These are phyloP conservation scores for Chamaecyparis obtusa DNA, from an alignment of 75 land plant genomes.

Conservation along the genomic window DNA sequence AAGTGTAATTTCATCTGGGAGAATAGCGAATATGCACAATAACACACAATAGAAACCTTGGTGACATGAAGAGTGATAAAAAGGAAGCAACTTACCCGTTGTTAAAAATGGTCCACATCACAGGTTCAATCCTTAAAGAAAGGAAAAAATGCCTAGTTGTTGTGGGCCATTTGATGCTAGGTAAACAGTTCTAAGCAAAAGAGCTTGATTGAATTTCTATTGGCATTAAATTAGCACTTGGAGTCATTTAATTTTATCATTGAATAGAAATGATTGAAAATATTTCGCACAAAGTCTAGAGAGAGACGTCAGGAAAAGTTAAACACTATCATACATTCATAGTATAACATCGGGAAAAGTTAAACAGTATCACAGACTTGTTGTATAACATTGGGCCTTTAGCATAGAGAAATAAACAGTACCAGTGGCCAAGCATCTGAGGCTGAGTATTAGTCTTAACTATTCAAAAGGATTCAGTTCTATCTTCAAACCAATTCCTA, in stretches of 20 bases:
- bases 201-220: not conserved
- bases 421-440: not conserved
- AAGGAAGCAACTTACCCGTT: not conserved
- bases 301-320: not conserved
- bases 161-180: not conserved
- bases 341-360: not conserved
- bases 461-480: not conserved
- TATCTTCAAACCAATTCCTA: not conserved
- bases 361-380: not conserved
- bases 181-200: not conserved
- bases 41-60: not conserved
- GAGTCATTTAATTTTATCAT: not conserved
- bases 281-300: not conserved
- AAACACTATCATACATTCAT: not conserved
- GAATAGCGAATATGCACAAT: not conserved
- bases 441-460: not conserved
- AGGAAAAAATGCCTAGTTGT: not conserved
- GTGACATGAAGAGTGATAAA: constrained; percentile 1
- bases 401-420: not conserved
- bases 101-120: not conserved
- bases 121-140: not conserved
- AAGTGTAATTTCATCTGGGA: not conserved
- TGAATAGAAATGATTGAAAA: not conserved
- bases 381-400: not conserved
- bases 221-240: not conserved